A percentile compares a stretch with the other conserved stretches of the same genome.
phyloP scores from a whole-genome alignment of 2,329 filamentous ascomycete species.

The Diplodia sapinea region DNA sequence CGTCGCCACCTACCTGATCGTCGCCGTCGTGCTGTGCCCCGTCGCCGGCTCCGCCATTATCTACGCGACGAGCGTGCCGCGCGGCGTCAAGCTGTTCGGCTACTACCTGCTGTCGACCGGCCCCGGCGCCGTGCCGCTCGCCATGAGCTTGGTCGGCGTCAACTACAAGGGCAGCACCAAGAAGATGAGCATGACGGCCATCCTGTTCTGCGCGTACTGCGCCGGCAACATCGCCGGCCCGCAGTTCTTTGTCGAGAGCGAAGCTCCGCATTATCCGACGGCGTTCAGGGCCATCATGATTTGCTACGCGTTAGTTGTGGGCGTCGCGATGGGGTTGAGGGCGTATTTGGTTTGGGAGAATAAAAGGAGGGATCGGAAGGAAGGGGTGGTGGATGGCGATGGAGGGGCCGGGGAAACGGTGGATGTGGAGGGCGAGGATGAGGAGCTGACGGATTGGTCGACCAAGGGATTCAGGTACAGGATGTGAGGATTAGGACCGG shows the following conservation, averaged over 20 bases:
- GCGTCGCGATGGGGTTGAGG: conserved; percentile 32
- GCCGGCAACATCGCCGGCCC: conserved; percentile 26
- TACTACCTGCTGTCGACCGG: conserved; percentile 31
- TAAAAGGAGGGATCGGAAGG: conserved; percentile 29
- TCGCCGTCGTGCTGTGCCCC: conserved; percentile 14
- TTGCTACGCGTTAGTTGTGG: conserved; percentile 32
- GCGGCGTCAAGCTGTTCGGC: conserved; percentile 26
- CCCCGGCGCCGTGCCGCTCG: conserved; percentile 20
- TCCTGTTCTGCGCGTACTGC: conserved; percentile 29
- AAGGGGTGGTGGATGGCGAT: background rate
- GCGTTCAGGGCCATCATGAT: conserved; percentile 29
- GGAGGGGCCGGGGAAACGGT: background rate
- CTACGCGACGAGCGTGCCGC: conserved; percentile 18
- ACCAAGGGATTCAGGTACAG: conserved; percentile 39
- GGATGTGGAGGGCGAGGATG: conserved; percentile 29
- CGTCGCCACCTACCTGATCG: conserved; percentile 23
- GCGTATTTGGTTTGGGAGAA: conserved; percentile 34
- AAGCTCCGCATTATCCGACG: conserved; percentile 30
- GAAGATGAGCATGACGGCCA: conserved; percentile 39
- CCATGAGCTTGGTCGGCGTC: conserved; percentile 33
- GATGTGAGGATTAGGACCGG: conserved; percentile 9
- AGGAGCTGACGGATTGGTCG: conserved; percentile 40
- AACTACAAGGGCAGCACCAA: conserved; percentile 43
- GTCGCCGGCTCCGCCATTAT: conserved; percentile 27
- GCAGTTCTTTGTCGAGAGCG: conserved; percentile 25